Evolutionary conservation across 805 yeast genomes (phyloP), one percentile per base, ranked within the genome.

Genomic region (Metschnikowia santaceciliae): DNA sequence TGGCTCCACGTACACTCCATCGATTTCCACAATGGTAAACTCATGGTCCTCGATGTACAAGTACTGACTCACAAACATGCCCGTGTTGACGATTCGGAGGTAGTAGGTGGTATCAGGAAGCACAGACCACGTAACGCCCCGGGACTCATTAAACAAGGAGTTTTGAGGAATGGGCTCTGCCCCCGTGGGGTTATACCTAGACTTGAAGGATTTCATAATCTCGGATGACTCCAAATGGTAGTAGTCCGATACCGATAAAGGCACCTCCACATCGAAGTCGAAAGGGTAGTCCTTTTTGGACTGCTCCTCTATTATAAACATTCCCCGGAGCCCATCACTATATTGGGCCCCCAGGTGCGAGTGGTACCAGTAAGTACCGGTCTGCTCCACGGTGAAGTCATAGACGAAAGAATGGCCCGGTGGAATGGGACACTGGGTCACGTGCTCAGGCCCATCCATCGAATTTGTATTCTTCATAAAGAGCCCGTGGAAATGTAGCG

Each of bases 111-210:
- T 82, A 37, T 78, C 77, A 6, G 83, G 79, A 48, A 78, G 75
- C 47, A 87, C 84, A 26, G 65, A 47, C 64, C 86, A 71, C 1
- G 84, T 75, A 4, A 69, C 77, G 55, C 82, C 82, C 48, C 77
- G 74, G 5, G 88, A 73, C 56, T 87, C 88, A 63, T 86, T 86
- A 62, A 86, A 78, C 38, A 87, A 68, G 17, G 80, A 53, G 60
- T 80, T 82, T 54, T 83, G 83, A 2, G 92, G 92, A 46, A 86
- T 76, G 14, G 95, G 95, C 63, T 87, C 95, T 15, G 88, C 90
- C 38, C 95, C 95, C 2, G 91, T 86, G 19, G 95, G 95, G 58
- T 87, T 87, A 61, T 79, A 87, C 56, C 87, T 72, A 39, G 78
- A 76, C 60, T 83, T 64, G 64, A 85, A 86, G 37, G 71, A 70